Base-by-base conservation (phyloP, 108 stramenopile genomes). In the Chaetoceros muelleri region DNA sequence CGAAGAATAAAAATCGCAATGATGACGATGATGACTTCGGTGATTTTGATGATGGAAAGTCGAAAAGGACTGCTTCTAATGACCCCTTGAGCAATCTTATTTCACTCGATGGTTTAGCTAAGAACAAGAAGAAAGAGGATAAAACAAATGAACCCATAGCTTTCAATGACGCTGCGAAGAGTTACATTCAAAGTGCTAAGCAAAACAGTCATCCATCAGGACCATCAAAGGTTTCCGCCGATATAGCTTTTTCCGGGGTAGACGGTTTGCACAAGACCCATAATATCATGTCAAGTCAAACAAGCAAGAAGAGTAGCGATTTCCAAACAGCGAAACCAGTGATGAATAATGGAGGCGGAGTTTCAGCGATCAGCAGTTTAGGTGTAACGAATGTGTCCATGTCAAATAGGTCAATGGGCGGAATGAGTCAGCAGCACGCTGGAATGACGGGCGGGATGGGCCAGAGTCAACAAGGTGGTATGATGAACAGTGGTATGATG, bases 81-180 rank as follows among this genome's bases (percentile, higher is more conserved):
- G 89, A 91, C 71, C 89, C 89, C 2, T 31, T 91, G 57, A 65
- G 79, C 44, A 75, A 66, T 30, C 69, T 91, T 46, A 84, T 91
- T 51, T 82, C 80, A 0, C 72, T 91, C 20, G 89, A 91, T 60
- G 72, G 79, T 21, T 61, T 91, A 34, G 62, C 77, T 23, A 87
- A 87, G 65, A 67, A 71, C 28, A 79, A 74, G 55, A 55, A 55
- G 55, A 76, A 72, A 48, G 61, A 76, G 52, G 48, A 53, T 17
- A 64, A 80, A 62, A 46, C 65, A 2, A 57, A 69, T 24, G 40
- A 71, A 24, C 66, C 72, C 19, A 50, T 69, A 17, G 49, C 44
- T 28, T 62, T 45, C 40, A 64, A 60, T 54, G 48, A 57, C 3
- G 72, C 62, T 21, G 72, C 74, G 2, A 49, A 67, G n/a, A 28